Conservation (phyloP, 2,329 filamentous ascomycete genomes). For the Leptodontidium sp. region DNA sequence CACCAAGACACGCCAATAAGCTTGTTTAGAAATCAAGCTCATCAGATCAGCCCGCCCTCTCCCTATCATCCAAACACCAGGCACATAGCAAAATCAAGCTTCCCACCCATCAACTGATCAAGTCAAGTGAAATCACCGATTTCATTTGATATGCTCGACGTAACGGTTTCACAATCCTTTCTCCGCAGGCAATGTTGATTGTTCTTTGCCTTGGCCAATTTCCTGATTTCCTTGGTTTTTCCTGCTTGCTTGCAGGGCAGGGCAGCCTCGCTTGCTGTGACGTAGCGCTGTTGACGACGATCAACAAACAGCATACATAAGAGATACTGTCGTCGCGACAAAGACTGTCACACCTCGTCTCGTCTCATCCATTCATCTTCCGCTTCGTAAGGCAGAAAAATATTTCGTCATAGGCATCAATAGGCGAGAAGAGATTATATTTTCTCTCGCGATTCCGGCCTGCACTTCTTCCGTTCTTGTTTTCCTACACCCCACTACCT, state of each 20-base stretch:
- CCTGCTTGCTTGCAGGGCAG: not conserved
- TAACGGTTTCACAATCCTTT: not conserved
- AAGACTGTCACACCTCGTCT: not conserved
- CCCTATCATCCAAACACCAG: too few relatives aligned
- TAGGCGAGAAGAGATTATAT: not conserved
- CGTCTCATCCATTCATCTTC: not conserved
- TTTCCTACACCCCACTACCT: not conserved
- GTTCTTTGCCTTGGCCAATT: constrained; percentile 5
- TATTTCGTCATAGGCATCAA: not conserved
- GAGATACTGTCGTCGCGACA: not conserved
- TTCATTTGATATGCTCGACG: not conserved
- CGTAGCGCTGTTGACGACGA: constrained; percentile 13
- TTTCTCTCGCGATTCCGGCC: not conserved
- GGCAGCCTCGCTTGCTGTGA: constrained; percentile 14
- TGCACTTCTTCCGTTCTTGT: not conserved
- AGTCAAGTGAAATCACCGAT: not conserved
- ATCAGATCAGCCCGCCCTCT: not conserved
- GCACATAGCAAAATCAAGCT: not conserved
- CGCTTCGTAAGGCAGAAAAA: too few relatives aligned
- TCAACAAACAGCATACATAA: constrained; percentile 8
- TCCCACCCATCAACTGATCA: not conserved
- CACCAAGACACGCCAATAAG: constrained; percentile 4
- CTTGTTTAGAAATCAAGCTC: constrained; percentile 1
- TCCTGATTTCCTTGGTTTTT: constrained; percentile 18
- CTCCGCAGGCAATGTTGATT: not conserved